Base-by-base conservation (phyloP, 306 rosid genomes). In the Glycyrrhiza uralensis region DNA sequence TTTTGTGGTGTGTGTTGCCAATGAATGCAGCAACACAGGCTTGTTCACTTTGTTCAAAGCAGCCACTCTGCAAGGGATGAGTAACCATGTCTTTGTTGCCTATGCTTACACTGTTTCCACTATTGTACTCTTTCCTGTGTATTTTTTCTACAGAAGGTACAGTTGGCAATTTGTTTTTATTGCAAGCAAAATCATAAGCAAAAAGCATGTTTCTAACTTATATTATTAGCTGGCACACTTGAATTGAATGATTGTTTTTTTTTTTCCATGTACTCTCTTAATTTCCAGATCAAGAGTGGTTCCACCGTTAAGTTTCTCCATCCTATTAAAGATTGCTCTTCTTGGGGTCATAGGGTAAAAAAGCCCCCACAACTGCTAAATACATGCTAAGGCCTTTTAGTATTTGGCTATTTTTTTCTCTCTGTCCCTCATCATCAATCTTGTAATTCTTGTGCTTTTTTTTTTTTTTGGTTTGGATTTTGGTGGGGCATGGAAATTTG, bases 11-110 rank as follows among this genome's bases (percentile, higher is more conserved):
- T 74, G 89, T 89, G 72, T 92, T 20, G 46, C 85, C 3, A 89
- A 86, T 81, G 96, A 92, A 78, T 81, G 89, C 70, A 76, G 49
- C 41, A 89, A 89, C 85, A 89, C 86, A 1, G 92, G 90, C 0
- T 59, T 92, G 50, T 80, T 86, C 81, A 92, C 94, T 3, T 92
- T 92, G 45, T 92, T 89, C 86, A 92, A 92, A 85, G 92, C 92
- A 15, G 97, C 97, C 30, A 86, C 96, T 10, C 18, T 74, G 29
- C 60, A 60, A 30, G 97, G 97, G 19, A 81, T 92, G 96, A 92
- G 94, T 62, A 77, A 81, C 82, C 85, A 76, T 79, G 97, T 92
- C 54, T 92, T 92, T 78, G 83, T 92, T 29, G 79, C 87, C 54
- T 92, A 92, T 69, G 84, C 94, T 77, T 92, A 87, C 65, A 71